Conservation (phyloP, 2,329 filamentous ascomycete species). For the Beauveria pseudobassiana region DNA sequence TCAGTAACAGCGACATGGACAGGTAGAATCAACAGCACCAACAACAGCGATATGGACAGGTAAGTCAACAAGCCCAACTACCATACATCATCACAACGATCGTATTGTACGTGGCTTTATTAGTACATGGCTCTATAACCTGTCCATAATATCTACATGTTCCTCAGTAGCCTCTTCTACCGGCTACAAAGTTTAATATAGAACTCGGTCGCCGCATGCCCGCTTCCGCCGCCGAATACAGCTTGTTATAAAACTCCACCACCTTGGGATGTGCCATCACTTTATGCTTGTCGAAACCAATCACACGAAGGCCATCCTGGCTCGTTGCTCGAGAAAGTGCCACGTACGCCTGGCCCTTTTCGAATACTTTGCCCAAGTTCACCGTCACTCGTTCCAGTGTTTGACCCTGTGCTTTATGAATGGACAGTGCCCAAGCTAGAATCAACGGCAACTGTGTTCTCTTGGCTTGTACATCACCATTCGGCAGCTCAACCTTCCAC, state of each 20-base stretch:
- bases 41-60: too few species aligned
- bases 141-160: neutral
- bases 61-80: too few species aligned
- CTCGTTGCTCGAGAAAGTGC: slow-evolving; percentile 87
- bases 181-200: slow-evolving; percentile 34
- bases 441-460: slow-evolving; percentile 80
- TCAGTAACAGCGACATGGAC: too few species aligned
- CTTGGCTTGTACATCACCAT: slow-evolving; percentile 85
- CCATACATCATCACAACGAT: too few species aligned
- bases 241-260: slow-evolving; percentile 72
- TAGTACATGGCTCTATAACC: neutral
- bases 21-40: too few species aligned
- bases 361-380: slow-evolving; percentile 84
- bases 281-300: slow-evolving; percentile 80
- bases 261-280: slow-evolving; percentile 93
- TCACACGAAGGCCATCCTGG: slow-evolving; percentile 78
- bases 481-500: slow-evolving; percentile 97
- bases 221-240: slow-evolving; percentile 64
- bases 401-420: slow-evolving; percentile 96
- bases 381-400: slow-evolving; percentile 92
- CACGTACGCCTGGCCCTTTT: slow-evolving; percentile 96
- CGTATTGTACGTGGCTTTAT: too few species aligned
- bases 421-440: slow-evolving; percentile 91
- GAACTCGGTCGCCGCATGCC: slow-evolving; percentile 22
- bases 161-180: slow-evolving; percentile 21